A percentile compares a stretch with the other conserved stretches of the same genome.
phyloP scores from a whole-genome alignment of 2,329 filamentous ascomycete species.

The Sphaceloma murrayae region DNA sequence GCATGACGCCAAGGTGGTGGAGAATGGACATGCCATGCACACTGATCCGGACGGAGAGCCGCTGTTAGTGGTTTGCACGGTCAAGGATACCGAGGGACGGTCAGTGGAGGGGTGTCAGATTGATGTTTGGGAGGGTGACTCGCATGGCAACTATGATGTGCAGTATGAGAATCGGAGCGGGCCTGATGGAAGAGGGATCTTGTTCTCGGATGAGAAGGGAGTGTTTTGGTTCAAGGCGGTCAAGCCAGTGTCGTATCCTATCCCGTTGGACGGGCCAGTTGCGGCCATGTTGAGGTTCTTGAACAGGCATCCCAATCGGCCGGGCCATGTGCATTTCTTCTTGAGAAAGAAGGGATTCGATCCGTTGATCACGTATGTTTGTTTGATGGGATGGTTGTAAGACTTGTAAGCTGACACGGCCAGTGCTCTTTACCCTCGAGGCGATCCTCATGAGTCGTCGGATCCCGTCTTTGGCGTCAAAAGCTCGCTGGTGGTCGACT shows the following conservation, averaged over 20 bases:
- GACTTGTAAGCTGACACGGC: not conserved
- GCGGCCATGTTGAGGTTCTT: conserved; percentile 21
- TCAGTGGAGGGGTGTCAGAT: conserved; percentile 18
- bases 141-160: conserved; percentile 26
- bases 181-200: conserved; percentile 23
- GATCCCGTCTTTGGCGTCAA: conserved; percentile 80
- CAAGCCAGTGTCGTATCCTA: conserved; percentile 25
- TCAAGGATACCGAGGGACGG: conserved; percentile 23
- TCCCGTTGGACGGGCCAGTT: conserved; percentile 25
- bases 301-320: conserved; percentile 23
- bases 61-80: conserved; percentile 21
- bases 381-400: not conserved
- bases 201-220: conserved; percentile 22
- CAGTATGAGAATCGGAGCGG: conserved; percentile 22
- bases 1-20: conserved; percentile 23
- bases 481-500: conserved; percentile 57
- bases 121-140: conserved; percentile 25
- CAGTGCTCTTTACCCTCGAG: conserved; percentile 62
- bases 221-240: conserved; percentile 24
- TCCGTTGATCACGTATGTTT: conserved; percentile 22
- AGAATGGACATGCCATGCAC: conserved; percentile 22
- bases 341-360: conserved; percentile 22
- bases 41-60: conserved; percentile 21
- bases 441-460: conserved; percentile 66
- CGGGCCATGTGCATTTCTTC: conserved; percentile 25